A percentile compares a stretch with the other conserved stretches of the same genome.
These are phyloP conservation scores for Cutaneotrichosporon sp. DNA, from an alignment of 1,284 basidiomycete species.

Conservation along the genomic window DNA sequence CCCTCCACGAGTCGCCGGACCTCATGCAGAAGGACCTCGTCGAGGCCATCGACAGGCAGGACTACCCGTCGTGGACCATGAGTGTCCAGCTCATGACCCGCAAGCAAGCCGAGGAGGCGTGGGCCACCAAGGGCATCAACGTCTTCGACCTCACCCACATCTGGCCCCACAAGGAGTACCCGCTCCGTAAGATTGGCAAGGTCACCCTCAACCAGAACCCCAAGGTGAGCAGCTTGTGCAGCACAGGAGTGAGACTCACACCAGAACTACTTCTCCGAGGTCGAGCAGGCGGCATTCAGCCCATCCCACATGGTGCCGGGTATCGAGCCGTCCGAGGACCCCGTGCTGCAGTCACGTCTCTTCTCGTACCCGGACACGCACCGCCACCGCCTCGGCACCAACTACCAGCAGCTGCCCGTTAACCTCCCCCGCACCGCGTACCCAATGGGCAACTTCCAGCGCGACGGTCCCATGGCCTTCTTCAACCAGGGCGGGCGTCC, in stretches of 20 bases:
- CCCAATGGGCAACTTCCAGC: not conserved
- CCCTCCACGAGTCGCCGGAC: slow-evolving; percentile 64
- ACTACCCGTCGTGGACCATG: slow-evolving; percentile 55
- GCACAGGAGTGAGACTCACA: no score
- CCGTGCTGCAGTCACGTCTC: slow-evolving; percentile 85
- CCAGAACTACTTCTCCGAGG: slow-evolving; percentile 64
- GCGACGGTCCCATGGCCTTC: not conserved
- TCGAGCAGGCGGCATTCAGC: slow-evolving; percentile 66
- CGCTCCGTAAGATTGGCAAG: slow-evolving; percentile 82
- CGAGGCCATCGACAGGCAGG: slow-evolving; percentile 70
- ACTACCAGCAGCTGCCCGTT: slow-evolving; percentile 87
- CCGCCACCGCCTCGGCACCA: slow-evolving; percentile 66
- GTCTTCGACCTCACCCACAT: slow-evolving; percentile 84
- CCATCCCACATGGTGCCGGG: slow-evolving; percentile 84
- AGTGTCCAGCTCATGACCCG: slow-evolving; percentile 78
- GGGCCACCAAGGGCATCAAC: slow-evolving; percentile 54
- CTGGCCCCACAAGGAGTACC: slow-evolving; percentile 81
- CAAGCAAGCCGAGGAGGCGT: slow-evolving; percentile 84
- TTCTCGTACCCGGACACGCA: slow-evolving; percentile 96
- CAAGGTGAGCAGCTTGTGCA: no score
- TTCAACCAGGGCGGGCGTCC: no score
- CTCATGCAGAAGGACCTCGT: slow-evolving; percentile 75
- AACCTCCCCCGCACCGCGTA: slow-evolving; percentile 62
- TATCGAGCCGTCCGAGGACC: slow-evolving; percentile 83
- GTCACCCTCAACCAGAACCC: slow-evolving; percentile 84